Percentiles rank a stretch among this genome's conserved stretches.
These are phyloP conservation scores for Marchantia polymorpha DNA, from an alignment of 225 moss, liverwort and hornwort genomes.

Conservation along the genomic window DNA sequence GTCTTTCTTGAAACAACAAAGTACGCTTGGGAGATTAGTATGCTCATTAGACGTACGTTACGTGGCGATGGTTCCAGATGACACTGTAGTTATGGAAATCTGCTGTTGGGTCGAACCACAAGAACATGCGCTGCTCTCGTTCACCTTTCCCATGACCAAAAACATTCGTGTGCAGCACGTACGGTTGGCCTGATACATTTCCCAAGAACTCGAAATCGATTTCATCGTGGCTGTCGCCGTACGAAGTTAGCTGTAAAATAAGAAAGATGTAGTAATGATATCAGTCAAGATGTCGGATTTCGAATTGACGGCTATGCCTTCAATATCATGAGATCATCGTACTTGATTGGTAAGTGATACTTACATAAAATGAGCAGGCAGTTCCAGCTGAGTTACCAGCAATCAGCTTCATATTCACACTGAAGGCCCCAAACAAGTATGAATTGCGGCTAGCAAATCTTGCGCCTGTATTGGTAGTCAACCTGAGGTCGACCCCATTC, in stretches of 20 bases:
- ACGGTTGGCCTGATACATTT: conserved; percentile 43
- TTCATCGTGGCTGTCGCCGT: conserved; percentile 41
- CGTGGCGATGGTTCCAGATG: conserved; percentile 47
- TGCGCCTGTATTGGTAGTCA: background rate
- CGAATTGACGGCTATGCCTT: no score
- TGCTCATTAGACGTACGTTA: conserved; percentile 28
- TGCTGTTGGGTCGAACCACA: conserved; percentile 45
- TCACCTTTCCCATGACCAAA: conserved; percentile 33
- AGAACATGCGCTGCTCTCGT: conserved; percentile 43
- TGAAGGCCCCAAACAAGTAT: background rate
- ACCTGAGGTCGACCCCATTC: background rate
- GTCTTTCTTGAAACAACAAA: no score
- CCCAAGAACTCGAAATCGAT: conserved; percentile 59
- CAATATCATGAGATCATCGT: no score
- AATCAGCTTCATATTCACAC: conserved; percentile 1
- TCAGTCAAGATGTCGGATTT: no score
- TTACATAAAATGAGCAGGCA: conserved; percentile 15
- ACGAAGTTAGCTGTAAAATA: conserved; percentile 42
- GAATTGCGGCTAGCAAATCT: background rate
- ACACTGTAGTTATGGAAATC: conserved; percentile 49
- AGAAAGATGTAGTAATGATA: no score
- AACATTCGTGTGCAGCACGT: conserved; percentile 45
- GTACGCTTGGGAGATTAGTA: no score
- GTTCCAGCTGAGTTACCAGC: conserved; percentile 15
- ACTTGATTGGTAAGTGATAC: background rate